phyloP scores from a whole-genome alignment of 2,329 filamentous ascomycete species.

The Fusarium sp. region DNA sequence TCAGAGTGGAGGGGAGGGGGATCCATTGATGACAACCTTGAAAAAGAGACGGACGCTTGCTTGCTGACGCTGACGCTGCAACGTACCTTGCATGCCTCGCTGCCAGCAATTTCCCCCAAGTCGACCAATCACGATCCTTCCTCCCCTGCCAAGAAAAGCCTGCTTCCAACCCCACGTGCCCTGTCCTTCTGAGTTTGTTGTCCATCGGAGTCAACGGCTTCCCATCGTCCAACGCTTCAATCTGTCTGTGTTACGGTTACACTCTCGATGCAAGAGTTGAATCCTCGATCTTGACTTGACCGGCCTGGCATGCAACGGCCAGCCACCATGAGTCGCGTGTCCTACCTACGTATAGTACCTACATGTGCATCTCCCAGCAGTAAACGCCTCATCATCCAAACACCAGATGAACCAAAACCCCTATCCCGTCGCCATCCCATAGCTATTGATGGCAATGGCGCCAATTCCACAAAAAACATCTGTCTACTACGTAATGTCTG shows the following conservation, averaged over 20 bases:
- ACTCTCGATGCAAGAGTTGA: not conserved
- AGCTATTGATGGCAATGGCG: not conserved
- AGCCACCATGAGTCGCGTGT: not conserved
- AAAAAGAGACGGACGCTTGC: constrained; percentile 10
- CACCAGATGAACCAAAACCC: not conserved
- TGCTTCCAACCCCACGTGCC: not conserved
- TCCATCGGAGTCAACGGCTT: not conserved
- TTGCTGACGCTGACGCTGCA: not conserved
- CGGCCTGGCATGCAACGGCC: not conserved
- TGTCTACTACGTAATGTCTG: constrained; percentile 16
- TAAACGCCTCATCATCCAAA: not conserved
- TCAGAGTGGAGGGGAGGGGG: not conserved
- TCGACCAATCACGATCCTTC: constrained; percentile 20
- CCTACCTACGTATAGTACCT: not conserved
- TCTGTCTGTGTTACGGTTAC: not conserved
- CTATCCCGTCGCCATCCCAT: constrained; percentile 7
- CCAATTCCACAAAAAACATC: not conserved
- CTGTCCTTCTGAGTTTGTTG: not conserved
- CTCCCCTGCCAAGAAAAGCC: constrained; percentile 41
- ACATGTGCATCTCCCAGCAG: not conserved
- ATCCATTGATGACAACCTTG: constrained; percentile 1
- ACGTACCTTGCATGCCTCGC: constrained; percentile 22
- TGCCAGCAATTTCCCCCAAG: constrained; percentile 21
- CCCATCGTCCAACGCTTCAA: not conserved
- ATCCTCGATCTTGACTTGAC: not conserved